Evolutionary conservation across 306 rosid genomes (phyloP), one percentile per base, ranked within the genome.

Genomic region (Mucuna pruriens): DNA sequence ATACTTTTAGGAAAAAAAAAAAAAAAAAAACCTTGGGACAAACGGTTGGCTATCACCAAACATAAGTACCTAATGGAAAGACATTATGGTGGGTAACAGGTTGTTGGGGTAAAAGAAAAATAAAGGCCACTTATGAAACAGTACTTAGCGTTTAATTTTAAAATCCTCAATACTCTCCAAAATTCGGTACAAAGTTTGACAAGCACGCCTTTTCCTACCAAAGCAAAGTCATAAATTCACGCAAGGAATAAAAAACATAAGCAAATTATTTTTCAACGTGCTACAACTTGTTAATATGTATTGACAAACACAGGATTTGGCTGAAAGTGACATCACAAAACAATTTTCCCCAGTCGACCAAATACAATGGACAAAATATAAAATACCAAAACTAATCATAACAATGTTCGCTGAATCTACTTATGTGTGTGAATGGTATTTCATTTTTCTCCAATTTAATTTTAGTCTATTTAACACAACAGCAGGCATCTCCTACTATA

Each of bases 221-320:
- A 66, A 39, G 19, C 11, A 40, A 20, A 39, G 73, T 67, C 73
- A 22, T 11, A 67, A 39, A 67, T 67, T 11, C 73, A 67, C 73
- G 73, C 52, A 22, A 20, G 20, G 11, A 66, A 11, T 19, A 19
- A 9, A n/a, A 3, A 39, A 31, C 40, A 39, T 20, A 11, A 5
- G 20, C 11, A 31, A 16, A 15, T 40, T 67, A 12, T 36, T 3
- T 20, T 67, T n/a, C 73, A 67, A 40, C 52, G 52, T 67, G 52
- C 52, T 1, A 67, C 51, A 66, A 39, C 33, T 66, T 39, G 51
- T 66, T 20, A 17, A 22, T n/a, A n/a, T 39, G 51, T 17, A 40
- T 5, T 9, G 49, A 19, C 72, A 38, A 38, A 17, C 73, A 10
- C 19, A 11, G 11, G 10, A 20, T 67, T 67, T 39, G 34, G 52